Conservation (phyloP, 1,284 basidiomycete species). For the Leccinum fallax region DNA sequence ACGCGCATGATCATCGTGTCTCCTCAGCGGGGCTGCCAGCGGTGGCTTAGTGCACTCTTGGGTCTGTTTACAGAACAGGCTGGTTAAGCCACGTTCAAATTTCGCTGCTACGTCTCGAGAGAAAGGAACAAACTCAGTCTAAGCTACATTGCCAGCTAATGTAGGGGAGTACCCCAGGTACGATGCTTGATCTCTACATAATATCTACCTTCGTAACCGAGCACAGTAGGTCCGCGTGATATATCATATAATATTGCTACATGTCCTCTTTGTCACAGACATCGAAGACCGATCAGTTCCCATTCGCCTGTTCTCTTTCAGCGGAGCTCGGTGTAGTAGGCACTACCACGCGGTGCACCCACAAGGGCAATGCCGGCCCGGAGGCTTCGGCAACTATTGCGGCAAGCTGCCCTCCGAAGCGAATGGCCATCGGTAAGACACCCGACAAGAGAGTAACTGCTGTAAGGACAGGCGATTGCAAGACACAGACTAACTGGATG, state of each 20-base stretch:
- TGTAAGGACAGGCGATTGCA: slow-evolving; percentile 14
- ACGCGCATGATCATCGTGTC: not conserved
- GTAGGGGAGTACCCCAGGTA: not conserved
- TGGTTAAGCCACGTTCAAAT: not conserved
- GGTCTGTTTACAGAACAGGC: not conserved
- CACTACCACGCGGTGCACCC: not conserved
- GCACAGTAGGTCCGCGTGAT: no score
- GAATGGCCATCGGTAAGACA: slow-evolving; percentile 8
- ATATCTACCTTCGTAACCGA: no score
- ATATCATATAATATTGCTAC: not conserved
- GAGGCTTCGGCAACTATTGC: not conserved
- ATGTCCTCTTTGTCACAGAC: not conserved
- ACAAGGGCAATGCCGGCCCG: not conserved
- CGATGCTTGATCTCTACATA: not conserved
- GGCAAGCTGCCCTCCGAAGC: not conserved
- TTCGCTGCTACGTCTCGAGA: not conserved
- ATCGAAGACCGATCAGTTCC: not conserved
- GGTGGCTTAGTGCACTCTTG: not conserved
- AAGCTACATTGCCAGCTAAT: not conserved
- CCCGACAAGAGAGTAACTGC: slow-evolving; percentile 7
- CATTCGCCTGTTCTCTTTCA: not conserved
- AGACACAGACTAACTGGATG: slow-evolving; percentile 9
- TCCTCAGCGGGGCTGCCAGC: not conserved
- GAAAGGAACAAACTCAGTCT: not conserved
- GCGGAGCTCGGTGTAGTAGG: not conserved